A percentile compares a stretch with the other conserved stretches of the same genome.
phyloP scores from a whole-genome alignment of 2,329 filamentous ascomycete species.

The Curvularia eragrostidis region DNA sequence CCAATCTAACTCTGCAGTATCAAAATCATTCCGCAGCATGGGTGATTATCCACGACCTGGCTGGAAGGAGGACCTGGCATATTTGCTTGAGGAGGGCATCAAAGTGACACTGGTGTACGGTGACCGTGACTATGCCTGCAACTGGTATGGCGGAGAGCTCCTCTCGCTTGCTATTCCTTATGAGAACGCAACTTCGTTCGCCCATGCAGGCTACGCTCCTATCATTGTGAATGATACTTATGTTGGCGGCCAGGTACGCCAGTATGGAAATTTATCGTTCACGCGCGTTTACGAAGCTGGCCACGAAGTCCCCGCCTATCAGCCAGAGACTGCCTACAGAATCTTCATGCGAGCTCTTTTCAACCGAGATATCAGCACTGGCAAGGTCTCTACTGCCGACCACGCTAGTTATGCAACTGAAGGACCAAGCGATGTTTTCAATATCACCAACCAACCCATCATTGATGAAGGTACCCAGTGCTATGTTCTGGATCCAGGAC shows the following conservation, averaged over 20 bases:
- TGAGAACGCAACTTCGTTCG: conserved; percentile 63
- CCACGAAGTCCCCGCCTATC: conserved; percentile 58
- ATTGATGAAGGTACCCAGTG: conserved; percentile 48
- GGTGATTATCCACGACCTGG: conserved; percentile 59
- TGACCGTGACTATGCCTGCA: conserved; percentile 56
- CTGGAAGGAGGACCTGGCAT: conserved; percentile 57
- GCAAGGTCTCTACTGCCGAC: conserved; percentile 51
- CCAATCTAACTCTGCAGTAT: conserved; percentile 50
- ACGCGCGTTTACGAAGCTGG: conserved; percentile 61
- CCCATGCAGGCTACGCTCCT: conserved; percentile 72
- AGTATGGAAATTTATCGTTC: conserved; percentile 72
- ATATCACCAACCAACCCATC: conserved; percentile 56
- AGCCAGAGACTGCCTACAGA: conserved; percentile 58
- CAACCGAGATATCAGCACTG: conserved; percentile 62
- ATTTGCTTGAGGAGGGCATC: conserved; percentile 59
- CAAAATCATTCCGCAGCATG: conserved; percentile 55
- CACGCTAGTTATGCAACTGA: conserved; percentile 49
- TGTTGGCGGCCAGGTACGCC: conserved; percentile 74
- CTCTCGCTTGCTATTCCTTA: conserved; percentile 66
- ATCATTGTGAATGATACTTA: conserved; percentile 72
- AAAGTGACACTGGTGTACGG: conserved; percentile 44
- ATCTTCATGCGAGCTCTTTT: conserved; percentile 61
- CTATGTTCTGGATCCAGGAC: conserved; percentile 39
- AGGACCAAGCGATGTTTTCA: conserved; percentile 50
- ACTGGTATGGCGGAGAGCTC: conserved; percentile 77